Evolutionary conservation across 345 rosid genomes (phyloP).

Genomic region (Leavenworthia alabamica): DNA sequence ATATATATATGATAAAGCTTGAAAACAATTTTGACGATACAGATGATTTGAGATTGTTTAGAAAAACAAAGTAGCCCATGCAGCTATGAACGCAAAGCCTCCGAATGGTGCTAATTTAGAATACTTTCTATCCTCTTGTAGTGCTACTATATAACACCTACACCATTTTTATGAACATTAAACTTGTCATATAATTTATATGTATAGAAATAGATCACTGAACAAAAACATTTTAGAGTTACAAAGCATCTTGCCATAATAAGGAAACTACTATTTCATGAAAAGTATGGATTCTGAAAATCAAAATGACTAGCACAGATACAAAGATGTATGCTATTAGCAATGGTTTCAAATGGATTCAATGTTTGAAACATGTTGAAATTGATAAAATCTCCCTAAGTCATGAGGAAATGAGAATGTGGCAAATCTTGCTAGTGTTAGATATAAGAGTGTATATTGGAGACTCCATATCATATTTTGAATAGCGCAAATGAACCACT

Average conservation of each 20-base stretch:
- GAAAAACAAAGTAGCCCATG: slow-evolving; percentile 81
- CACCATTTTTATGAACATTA: neutral
- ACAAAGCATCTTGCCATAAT: neutral
- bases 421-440: too few species aligned
- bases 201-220: neutral
- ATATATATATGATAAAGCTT: neutral
- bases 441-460: too few species aligned
- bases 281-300: too few species aligned
- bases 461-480: too few species aligned
- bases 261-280: too few species aligned
- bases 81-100: slow-evolving; percentile 77
- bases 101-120: slow-evolving; percentile 81
- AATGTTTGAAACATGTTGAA: too few species aligned
- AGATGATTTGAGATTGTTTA: slow-evolving; percentile 25
- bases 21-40: neutral
- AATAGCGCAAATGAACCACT: neutral
- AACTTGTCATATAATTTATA: neutral
- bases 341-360: too few species aligned
- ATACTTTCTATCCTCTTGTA: slow-evolving; percentile 74
- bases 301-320: too few species aligned
- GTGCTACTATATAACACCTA: slow-evolving; percentile 84
- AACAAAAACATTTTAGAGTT: neutral
- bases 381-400: too few species aligned
- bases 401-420: too few species aligned
- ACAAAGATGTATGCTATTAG: too few species aligned